phyloP scores from a whole-genome alignment of 169 alveolate genomes.

The Theileria sp. region DNA sequence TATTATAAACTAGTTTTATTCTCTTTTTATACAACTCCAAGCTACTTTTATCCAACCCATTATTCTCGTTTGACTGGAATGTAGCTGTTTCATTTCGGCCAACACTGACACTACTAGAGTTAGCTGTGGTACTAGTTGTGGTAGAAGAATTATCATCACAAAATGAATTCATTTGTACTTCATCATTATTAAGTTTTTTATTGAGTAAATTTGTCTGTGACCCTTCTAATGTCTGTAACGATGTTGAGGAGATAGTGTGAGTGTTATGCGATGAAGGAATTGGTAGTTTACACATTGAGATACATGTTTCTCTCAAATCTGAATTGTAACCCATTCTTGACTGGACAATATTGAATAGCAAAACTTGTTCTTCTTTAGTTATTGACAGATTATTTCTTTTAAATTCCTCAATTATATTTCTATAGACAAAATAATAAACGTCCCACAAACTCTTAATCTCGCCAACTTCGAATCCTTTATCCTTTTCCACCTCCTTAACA shows the following conservation, averaged over 20 bases:
- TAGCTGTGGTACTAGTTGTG: background rate
- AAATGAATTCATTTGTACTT: conserved; percentile 16
- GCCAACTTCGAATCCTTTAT: background rate
- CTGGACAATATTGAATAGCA: conserved; percentile 46
- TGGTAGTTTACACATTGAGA: conserved; percentile 60
- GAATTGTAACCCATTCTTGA: conserved; percentile 64
- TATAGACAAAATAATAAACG: conserved; percentile 64
- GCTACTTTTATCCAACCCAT: background rate
- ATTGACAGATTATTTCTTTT: conserved; percentile 7
- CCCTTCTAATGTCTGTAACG: conserved; percentile 39
- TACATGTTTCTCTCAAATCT: conserved; percentile 59
- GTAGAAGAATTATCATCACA: background rate
- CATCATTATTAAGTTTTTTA: conserved; percentile 12
- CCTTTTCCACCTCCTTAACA: background rate
- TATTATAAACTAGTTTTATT: conserved; percentile 33
- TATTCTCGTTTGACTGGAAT: conserved; percentile 29
- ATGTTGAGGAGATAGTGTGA: background rate
- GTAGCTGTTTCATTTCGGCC: conserved; percentile 41
- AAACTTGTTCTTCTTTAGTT: conserved; percentile 19
- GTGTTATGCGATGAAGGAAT: background rate
- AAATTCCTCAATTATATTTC: conserved; percentile 66
- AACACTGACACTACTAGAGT: background rate
- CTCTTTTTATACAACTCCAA: conserved; percentile 39
- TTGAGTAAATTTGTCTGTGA: conserved; percentile 11
- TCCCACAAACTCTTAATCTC: conserved; percentile 69